These are phyloP conservation scores for Elongisporangium senticosum DNA, from an alignment of 352 stramenopile genomes.

Conservation along the genomic window DNA sequence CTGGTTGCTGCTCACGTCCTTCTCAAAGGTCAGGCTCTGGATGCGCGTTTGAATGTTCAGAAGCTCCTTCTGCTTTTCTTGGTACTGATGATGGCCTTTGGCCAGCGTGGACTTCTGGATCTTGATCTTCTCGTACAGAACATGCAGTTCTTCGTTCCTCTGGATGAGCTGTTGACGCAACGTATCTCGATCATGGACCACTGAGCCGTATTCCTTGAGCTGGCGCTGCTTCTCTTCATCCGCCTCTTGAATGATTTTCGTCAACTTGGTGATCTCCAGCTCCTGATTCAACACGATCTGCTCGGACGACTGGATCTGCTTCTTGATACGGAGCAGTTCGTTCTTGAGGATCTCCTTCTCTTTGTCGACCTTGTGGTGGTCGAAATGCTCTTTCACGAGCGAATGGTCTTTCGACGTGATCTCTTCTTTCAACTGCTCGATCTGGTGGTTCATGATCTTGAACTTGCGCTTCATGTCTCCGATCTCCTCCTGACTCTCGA, in stretches of 20 bases:
- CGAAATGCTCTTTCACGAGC: conserved; percentile 92
- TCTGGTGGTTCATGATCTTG: conserved; percentile 90
- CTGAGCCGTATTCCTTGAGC: conserved; percentile 76
- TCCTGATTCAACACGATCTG: conserved; percentile 89
- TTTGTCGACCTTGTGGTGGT: conserved; percentile 93
- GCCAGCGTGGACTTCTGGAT: conserved; percentile 82
- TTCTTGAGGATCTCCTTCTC: conserved; percentile 89
- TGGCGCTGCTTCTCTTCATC: conserved; percentile 87
- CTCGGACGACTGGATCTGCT: conserved; percentile 86
- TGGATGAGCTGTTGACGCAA: conserved; percentile 85
- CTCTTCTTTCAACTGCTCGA: conserved; percentile 91
- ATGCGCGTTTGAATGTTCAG: conserved; percentile 49
- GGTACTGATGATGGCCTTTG: conserved; percentile 74
- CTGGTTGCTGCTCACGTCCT: conserved; percentile 62
- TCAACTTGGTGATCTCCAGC: conserved; percentile 66
- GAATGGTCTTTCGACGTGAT: conserved; percentile 90
- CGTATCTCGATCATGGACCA: conserved; percentile 85
- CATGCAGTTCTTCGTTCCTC: conserved; percentile 76
- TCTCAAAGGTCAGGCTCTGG: conserved; percentile 44
- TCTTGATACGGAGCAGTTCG: conserved; percentile 87
- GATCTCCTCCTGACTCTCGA: conserved; percentile 90
- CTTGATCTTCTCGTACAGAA: conserved; percentile 91
- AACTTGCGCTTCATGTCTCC: conserved; percentile 87
- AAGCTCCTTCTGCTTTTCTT: conserved; percentile 62
- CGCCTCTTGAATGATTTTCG: conserved; percentile 88